Base-by-base conservation (phyloP, 129 eudicot genomes). In the Flaveria brownii region DNA sequence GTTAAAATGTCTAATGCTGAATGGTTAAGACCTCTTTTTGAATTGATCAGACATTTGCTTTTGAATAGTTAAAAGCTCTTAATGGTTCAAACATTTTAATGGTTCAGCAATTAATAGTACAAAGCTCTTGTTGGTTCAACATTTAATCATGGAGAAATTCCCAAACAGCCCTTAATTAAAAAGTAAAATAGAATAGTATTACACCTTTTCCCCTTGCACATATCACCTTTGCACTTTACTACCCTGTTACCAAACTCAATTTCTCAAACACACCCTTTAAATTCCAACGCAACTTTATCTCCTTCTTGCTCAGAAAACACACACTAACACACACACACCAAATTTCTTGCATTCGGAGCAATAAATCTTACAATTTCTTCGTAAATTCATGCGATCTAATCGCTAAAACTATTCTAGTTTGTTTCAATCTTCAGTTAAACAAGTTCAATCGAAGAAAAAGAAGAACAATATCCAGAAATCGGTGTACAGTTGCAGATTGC, bases 211-310 rank as follows among this genome's bases (percentile, higher is more conserved):
- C 41, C 68, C 68, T 56, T 39, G 1, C 2, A 72, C 7, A 18
- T 39, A 14, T 15, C 8, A 39, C 23, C 0, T 2, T 20, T 66
- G 52, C 73, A 66, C 18, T 67, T 66, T 9, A 77, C 68, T 6
- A 4, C 68, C 74, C 26, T 59, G 20, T 15, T 77, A 41, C 75
- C 18, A 25, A 55, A 47, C 70, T 68, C 55, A 8, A 60, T 26
- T 7, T 68, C 75, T 55, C 50, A 67, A 45, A 10, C 50, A 51
- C 54, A 25, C 14, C 69, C 72, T 73, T 16, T 73, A 80, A 46
- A 80, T 80, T 16, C 23, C 74, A 65, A 55, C 83, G 30, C 79
- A 72, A 72, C 47, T 16, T 17, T 69, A 60, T n/a, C 62, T 45
- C 61, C 15, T 61, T 33, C 45, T 45, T 65, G 62, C 68, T 14